These are phyloP conservation scores for Xylaria sp. DNA, from an alignment of 2,329 filamentous ascomycete species.

Conservation along the genomic window DNA sequence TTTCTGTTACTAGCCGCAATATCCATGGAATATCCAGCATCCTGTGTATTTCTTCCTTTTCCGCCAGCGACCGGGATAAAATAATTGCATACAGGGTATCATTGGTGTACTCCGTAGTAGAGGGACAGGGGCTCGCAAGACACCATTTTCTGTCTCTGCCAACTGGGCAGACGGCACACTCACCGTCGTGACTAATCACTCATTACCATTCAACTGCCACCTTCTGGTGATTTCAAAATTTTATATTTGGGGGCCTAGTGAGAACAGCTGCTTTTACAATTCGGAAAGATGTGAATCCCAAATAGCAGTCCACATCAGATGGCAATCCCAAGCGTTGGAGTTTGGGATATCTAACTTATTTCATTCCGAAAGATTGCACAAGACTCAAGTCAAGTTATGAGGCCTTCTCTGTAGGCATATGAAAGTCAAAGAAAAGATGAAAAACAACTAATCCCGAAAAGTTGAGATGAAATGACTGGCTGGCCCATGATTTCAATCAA, in stretches of 20 bases:
- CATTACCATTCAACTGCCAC: conserved; percentile 9
- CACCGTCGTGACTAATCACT: conserved; percentile 3
- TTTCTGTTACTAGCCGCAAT: conserved; percentile 27
- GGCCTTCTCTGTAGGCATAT: conserved; percentile 10
- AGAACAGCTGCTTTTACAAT: background rate
- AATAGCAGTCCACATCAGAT: conserved; percentile 7
- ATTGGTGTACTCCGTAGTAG: conserved; percentile 23
- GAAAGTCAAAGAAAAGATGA: background rate
- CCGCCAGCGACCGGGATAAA: conserved; percentile 19
- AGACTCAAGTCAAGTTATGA: conserved; percentile 28
- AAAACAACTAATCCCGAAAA: background rate
- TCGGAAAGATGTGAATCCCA: background rate
- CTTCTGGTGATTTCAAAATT: background rate
- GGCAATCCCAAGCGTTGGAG: conserved; percentile 23
- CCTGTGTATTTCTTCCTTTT: conserved; percentile 10
- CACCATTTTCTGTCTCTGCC: conserved; percentile 5
- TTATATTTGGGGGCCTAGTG: conserved; percentile 9
- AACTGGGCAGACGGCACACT: background rate
- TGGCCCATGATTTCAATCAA: conserved; percentile 28
- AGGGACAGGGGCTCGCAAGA: conserved; percentile 33
- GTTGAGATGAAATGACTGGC: conserved; percentile 18
- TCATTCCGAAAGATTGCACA: conserved; percentile 29
- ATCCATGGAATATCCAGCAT: conserved; percentile 7
- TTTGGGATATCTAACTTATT: conserved; percentile 15
- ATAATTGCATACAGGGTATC: conserved; percentile 25